Percentiles rank a stretch among this genome's conserved stretches.
Conservation (phyloP, 176 grass and related monocot species). For the Oryza nivara region DNA sequence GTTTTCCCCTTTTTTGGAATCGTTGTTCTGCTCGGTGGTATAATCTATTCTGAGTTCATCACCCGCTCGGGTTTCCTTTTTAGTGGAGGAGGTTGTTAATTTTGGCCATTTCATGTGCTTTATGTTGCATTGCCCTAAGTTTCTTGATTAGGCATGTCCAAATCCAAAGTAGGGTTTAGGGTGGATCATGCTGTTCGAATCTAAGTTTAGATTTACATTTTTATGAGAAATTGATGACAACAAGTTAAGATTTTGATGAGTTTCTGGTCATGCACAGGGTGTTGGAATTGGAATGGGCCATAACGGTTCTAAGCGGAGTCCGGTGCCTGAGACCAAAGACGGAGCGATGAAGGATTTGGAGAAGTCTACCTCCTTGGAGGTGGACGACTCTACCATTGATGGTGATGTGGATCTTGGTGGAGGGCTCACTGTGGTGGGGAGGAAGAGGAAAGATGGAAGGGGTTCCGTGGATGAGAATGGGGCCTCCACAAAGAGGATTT, state of each 20-base stretch:
- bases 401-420: constrained; percentile 28
- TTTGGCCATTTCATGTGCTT: constrained; percentile 13
- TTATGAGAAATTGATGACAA: background rate
- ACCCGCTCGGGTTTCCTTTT: constrained; percentile 1
- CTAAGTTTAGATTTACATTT: background rate
- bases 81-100: background rate
- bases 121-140: constrained; percentile 16
- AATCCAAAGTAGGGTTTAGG: constrained; percentile 26
- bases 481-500: constrained; percentile 45
- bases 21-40: background rate
- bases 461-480: constrained; percentile 47
- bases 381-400: background rate
- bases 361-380: constrained; percentile 34
- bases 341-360: constrained; percentile 19
- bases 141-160: background rate
- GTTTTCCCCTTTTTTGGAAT: background rate
- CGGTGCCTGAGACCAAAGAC: constrained; percentile 22
- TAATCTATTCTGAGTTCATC: constrained; percentile 8
- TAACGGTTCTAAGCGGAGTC: constrained; percentile 14
- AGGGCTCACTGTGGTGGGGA: constrained; percentile 36
- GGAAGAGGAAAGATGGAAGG: constrained; percentile 62
- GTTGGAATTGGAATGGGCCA: constrained; percentile 12
- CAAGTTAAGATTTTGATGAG: constrained; percentile 22
- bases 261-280: constrained; percentile 42
- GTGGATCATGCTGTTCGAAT: background rate